Evolutionary conservation across 176 grass and related monocot species (phyloP), one percentile per base, ranked within the genome.

Genomic region (Rhynchospora breviuscula): DNA sequence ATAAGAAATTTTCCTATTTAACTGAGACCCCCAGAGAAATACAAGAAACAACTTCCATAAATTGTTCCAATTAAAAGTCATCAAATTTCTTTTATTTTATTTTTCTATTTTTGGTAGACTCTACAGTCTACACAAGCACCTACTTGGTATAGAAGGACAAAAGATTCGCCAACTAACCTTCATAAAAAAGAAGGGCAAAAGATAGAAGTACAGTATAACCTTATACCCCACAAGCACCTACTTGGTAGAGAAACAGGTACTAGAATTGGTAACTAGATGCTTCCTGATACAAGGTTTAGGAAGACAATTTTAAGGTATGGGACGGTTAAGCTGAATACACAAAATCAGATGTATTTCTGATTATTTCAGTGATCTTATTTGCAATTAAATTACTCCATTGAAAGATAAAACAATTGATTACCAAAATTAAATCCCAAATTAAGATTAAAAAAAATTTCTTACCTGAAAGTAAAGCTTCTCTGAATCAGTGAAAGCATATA

Each of bases 391-490:
- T 31, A 54, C 48, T 44, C 23, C 22, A 67, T n/a, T 46, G 51
- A 40, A 59, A 40, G 11, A 45, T 9, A 26, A 80, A 86, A 52
- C 31, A 14, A 47, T 54, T 4, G 8, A 81, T 80, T 46, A 63
- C 7, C 58, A 63, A 75, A 63, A 67, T 26, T 33, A 60, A 75
- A 75, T 75, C 22, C 48, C 53, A 23, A 19, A 52, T 54, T 53
- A 56, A 78, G 23, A 33, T 31, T 18, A 57, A 48, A 61, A 61
- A 78, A 59, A 76, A 81, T 70, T 45, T 59, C 88, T 90, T 98
- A 66, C 95, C 95, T 98, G 97, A 86, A 90, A 96, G 67, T 99
- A 99, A 10, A 99, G 88, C 63, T 93, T 90, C 83, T 93, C 93
- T 3, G 97, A 99, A 88, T 93, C 88, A 4, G 97, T 99, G 81